Conservation (phyloP, 2,329 filamentous ascomycete species). For the Fusarium musae region DNA sequence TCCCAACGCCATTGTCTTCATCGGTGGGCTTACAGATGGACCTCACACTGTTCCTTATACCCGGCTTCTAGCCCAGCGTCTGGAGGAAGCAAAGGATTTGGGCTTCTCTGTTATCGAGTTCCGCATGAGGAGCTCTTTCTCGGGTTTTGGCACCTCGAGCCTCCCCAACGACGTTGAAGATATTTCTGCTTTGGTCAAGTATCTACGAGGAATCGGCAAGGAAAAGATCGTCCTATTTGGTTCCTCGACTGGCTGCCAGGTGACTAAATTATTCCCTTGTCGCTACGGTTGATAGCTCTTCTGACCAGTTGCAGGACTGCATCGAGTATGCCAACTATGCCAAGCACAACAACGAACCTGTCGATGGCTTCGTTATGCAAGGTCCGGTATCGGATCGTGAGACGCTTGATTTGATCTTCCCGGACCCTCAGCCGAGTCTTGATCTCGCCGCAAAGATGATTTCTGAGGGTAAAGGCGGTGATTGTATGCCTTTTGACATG, state of each 20-base stretch:
- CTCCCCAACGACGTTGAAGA: slow-evolving; percentile 65
- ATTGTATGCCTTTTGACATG: slow-evolving; percentile 63
- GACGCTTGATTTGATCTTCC: slow-evolving; percentile 60
- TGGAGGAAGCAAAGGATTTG: slow-evolving; percentile 53
- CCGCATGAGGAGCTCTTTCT: slow-evolving; percentile 65
- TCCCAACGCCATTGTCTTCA: slow-evolving; percentile 72
- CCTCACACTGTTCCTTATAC: slow-evolving; percentile 72
- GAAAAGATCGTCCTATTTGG: slow-evolving; percentile 66
- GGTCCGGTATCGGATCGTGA: slow-evolving; percentile 84
- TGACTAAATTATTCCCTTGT: slow-evolving; percentile 32
- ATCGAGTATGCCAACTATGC: slow-evolving; percentile 63
- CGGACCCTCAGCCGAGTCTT: slow-evolving; percentile 58
- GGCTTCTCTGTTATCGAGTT: slow-evolving; percentile 67
- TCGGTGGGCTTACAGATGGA: slow-evolving; percentile 77
- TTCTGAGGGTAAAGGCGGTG: slow-evolving; percentile 61
- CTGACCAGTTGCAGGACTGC: slow-evolving; percentile 58
- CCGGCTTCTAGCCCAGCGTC: slow-evolving; percentile 56
- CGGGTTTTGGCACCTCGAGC: slow-evolving; percentile 62
- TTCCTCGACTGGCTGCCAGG: slow-evolving; percentile 69
- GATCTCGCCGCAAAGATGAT: slow-evolving; percentile 66
- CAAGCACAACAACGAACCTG: slow-evolving; percentile 58
- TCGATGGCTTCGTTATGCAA: slow-evolving; percentile 84
- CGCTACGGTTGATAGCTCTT: not conserved
- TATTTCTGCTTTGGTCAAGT: slow-evolving; percentile 63
- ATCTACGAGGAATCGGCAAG: slow-evolving; percentile 62